These are phyloP conservation scores for Phylloporus rhodoxanthus DNA, from an alignment of 768 basidiomycete species.

Conservation along the genomic window DNA sequence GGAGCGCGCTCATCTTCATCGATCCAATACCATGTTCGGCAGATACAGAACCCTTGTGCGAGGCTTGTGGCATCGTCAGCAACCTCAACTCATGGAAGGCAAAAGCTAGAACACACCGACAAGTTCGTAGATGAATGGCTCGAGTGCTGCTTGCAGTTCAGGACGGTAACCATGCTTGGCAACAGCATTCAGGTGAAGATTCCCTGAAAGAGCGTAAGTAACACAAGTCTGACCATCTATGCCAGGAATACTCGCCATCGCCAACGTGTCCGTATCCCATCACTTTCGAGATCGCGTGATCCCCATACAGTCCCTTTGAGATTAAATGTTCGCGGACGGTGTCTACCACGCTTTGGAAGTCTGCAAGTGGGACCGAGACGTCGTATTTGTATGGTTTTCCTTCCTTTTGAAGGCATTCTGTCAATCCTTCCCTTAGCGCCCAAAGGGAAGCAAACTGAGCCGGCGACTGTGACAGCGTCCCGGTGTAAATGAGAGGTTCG, in stretches of 20 bases:
- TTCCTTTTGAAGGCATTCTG: slow-evolving; percentile 89
- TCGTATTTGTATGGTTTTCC: slow-evolving; percentile 98
- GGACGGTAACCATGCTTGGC: slow-evolving; percentile 69
- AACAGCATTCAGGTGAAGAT: slow-evolving; percentile 88
- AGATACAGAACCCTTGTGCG: slow-evolving; percentile 84
- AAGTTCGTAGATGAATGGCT: slow-evolving; percentile 93
- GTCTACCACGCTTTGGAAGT: slow-evolving; percentile 87
- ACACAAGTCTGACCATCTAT: background rate
- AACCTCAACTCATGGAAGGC: background rate
- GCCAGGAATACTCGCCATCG: slow-evolving; percentile 59
- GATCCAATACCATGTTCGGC: slow-evolving; percentile 97
- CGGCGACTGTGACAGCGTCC: slow-evolving; percentile 86
- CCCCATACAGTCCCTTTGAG: slow-evolving; percentile 62
- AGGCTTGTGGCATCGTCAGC: slow-evolving; percentile 38
- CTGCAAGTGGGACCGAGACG: slow-evolving; percentile 78
- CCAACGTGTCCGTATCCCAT: slow-evolving; percentile 96
- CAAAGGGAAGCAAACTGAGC: slow-evolving; percentile 87
- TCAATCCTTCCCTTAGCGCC: slow-evolving; percentile 86
- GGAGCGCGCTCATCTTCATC: slow-evolving; percentile 87
- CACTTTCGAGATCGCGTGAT: slow-evolving; percentile 74
- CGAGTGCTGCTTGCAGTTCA: slow-evolving; percentile 81
- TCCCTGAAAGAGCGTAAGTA: slow-evolving; percentile 46
- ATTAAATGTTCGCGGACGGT: slow-evolving; percentile 64
- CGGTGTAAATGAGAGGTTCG: slow-evolving; percentile 75
- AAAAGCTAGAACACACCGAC: slow-evolving; percentile 48